Percentiles rank a stretch among this genome's conserved stretches.
phyloP scores from a whole-genome alignment of 768 basidiomycete genomes.

The Chalciporus piperatus region DNA sequence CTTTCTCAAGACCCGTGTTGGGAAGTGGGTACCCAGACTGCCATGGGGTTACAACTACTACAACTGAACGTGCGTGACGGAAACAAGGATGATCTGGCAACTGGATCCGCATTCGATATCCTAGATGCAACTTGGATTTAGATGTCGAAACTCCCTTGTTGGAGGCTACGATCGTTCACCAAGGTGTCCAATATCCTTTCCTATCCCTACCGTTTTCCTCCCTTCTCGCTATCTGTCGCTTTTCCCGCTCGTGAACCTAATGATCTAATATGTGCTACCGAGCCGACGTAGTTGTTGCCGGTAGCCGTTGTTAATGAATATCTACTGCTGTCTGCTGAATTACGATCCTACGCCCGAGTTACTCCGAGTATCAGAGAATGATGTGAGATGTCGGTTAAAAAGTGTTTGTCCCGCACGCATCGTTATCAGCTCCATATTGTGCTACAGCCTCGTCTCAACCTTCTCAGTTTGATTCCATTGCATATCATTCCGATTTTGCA shows the following conservation, averaged over 20 bases:
- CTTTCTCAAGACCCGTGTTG: conserved; percentile 17
- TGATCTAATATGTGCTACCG: conserved; percentile 7
- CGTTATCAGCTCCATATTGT: not conserved
- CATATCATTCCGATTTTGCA: not conserved
- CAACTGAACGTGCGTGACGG: conserved; percentile 13
- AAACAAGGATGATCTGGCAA: conserved; percentile 6
- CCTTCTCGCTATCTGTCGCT: conserved; percentile 12
- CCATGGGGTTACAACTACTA: conserved; percentile 26
- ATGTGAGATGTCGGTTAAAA: no score
- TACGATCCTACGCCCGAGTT: no score
- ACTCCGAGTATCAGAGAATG: no score
- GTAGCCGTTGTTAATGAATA: not conserved
- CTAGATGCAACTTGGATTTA: conserved; percentile 11
- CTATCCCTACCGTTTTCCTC: not conserved
- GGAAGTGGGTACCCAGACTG: conserved; percentile 20
- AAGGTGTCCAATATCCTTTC: not conserved
- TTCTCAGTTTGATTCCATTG: not conserved
- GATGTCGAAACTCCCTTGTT: conserved; percentile 1
- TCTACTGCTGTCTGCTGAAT: not conserved
- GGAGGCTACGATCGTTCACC: not conserved
- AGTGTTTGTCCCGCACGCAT: no score
- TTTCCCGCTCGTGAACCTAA: conserved; percentile 2
- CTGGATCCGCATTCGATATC: conserved; percentile 19
- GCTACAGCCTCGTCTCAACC: not conserved
- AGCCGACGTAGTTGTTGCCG: not conserved